These are phyloP conservation scores for Myrica gale DNA, from an alignment of 306 rosid species.

Conservation along the genomic window DNA sequence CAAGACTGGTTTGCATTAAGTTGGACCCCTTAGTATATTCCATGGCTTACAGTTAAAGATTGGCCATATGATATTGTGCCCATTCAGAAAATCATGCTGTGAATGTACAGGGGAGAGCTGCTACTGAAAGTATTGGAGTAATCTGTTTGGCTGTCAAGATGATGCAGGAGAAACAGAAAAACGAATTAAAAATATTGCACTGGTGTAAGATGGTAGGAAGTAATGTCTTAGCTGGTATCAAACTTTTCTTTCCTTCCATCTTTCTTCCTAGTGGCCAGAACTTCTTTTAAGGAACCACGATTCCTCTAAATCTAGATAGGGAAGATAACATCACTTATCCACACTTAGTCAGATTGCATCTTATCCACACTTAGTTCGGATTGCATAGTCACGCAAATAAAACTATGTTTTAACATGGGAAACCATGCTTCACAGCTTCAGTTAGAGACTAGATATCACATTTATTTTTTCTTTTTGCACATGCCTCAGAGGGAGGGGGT, in stretches of 20 bases:
- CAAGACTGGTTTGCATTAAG: neutral
- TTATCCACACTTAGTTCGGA: no score
- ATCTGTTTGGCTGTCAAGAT: neutral
- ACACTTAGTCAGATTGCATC: no score
- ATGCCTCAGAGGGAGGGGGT: neutral
- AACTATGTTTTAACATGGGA: neutral
- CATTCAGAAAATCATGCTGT: neutral
- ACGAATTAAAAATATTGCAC: neutral
- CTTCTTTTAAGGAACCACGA: slow-evolving; percentile 3
- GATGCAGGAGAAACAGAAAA: neutral
- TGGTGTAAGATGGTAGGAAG: neutral
- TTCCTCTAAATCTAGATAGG: slow-evolving; percentile 8
- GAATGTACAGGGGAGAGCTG: no score
- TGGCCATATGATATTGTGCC: neutral
- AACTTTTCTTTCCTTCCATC: no score
- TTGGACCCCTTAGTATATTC: neutral
- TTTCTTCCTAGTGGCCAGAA: neutral
- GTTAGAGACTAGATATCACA: neutral
- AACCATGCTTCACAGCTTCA: neutral
- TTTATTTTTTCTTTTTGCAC: neutral
- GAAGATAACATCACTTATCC: neutral
- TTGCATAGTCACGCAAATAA: no score
- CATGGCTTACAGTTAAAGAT: neutral
- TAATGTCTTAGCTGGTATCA: neutral
- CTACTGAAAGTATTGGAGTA: neutral